These are phyloP conservation scores for Nepenthes gracilis DNA, from an alignment of 148 eudicot species.

Conservation along the genomic window DNA sequence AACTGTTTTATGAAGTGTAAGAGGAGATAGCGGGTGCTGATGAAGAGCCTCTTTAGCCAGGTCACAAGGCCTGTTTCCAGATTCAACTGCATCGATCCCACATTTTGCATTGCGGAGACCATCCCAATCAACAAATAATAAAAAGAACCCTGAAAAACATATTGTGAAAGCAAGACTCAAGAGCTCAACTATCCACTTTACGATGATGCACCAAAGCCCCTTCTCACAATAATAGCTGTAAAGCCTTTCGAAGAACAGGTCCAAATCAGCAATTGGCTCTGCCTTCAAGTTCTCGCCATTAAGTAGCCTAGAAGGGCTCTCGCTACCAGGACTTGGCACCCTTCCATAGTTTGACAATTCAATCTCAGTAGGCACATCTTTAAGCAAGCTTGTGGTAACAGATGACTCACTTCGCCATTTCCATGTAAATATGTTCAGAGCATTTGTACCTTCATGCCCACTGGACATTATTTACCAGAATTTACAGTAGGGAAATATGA, in stretches of 20 bases:
- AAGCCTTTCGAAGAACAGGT: constrained; percentile 81
- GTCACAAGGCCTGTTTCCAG: constrained; percentile 76
- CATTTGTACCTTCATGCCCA: constrained; percentile 59
- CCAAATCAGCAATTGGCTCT: constrained; percentile 82
- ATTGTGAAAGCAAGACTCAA: constrained; percentile 82
- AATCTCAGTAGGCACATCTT: constrained; percentile 54
- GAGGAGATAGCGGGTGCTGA: constrained; percentile 76
- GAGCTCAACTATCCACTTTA: constrained; percentile 92
- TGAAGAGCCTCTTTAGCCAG: constrained; percentile 82
- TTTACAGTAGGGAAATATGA: constrained; percentile 30
- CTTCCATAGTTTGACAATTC: constrained; percentile 69
- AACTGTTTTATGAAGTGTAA: constrained; percentile 61
- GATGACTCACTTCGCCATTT: constrained; percentile 47
- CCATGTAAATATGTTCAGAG: constrained; percentile 56
- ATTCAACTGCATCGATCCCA: constrained; percentile 92
- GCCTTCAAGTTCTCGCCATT: constrained; percentile 67
- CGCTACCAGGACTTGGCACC: constrained; percentile 82
- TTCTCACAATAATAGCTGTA: constrained; percentile 92
- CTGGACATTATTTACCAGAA: constrained; percentile 65
- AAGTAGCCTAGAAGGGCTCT: constrained; percentile 94
- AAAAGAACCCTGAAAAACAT: constrained; percentile 85
- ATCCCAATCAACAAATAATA: constrained; percentile 85
- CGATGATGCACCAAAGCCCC: constrained; percentile 96
- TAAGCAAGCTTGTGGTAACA: constrained; percentile 43
- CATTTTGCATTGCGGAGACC: constrained; percentile 92